Evolutionary conservation across 108 stramenopile genomes (phyloP).

Genomic region (Cylindrotheca fusiformis): DNA sequence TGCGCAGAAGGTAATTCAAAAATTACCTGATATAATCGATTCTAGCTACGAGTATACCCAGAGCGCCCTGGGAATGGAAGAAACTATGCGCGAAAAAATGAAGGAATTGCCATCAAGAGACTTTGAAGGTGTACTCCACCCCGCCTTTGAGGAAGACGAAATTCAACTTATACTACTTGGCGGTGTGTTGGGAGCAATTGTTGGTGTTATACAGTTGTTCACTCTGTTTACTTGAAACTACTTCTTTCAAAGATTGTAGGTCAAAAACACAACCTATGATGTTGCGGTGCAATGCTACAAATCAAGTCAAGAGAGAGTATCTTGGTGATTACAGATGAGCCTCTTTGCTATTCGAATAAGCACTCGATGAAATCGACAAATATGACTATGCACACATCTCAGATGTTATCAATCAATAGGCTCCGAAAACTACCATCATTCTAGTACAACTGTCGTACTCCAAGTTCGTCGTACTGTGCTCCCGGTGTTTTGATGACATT

Average conservation of each 20-base stretch:
- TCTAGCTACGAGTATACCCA: conserved; percentile 86
- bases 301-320: neutral
- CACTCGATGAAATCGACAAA: neutral
- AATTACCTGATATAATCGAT: conserved; percentile 74
- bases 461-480: conserved; percentile 80
- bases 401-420: neutral
- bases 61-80: conserved; percentile 86
- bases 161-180: conserved; percentile 89
- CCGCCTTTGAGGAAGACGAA: conserved; percentile 97
- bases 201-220: conserved; percentile 83
- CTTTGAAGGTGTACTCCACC: conserved; percentile 93
- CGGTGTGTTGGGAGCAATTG: conserved; percentile 85
- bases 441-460: conserved; percentile 83
- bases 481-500: conserved; percentile 87
- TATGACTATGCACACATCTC: neutral
- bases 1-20: conserved; percentile 73
- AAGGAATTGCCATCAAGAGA: conserved; percentile 64
- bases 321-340: neutral
- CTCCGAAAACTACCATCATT: no score
- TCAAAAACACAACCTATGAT: neutral
- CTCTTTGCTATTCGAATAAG: neutral
- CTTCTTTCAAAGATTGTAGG: neutral
- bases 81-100: conserved; percentile 81
- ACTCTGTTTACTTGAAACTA: conserved; percentile 30
- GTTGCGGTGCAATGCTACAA: neutral